Conservation (phyloP, 164 flowering plant species). For the Magnolia officinalis region DNA sequence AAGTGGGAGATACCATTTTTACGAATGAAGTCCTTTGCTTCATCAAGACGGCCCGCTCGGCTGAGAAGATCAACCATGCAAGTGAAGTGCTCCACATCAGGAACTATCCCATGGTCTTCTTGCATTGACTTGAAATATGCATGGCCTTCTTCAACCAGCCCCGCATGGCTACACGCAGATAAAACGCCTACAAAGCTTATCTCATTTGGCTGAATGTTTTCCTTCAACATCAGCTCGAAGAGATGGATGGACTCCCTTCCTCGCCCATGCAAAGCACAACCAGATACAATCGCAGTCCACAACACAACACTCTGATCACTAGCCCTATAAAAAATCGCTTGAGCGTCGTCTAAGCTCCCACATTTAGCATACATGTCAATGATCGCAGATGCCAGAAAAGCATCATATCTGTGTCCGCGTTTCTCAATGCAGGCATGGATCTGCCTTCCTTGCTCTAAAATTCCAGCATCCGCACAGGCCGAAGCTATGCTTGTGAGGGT, state of each 20-base stretch:
- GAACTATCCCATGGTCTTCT: conserved; percentile 48
- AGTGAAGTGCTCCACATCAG: conserved; percentile 53
- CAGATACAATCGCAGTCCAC: conserved; percentile 65
- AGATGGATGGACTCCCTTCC: conserved; percentile 45
- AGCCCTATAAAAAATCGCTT: conserved; percentile 32
- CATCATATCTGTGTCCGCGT: conserved; percentile 42
- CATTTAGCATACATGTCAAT: conserved; percentile 75
- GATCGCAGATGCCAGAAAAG: conserved; percentile 40
- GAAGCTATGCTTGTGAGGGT: conserved; percentile 54
- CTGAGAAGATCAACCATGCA: conserved; percentile 81
- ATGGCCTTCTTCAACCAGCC: conserved; percentile 56
- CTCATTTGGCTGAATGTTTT: conserved; percentile 59
- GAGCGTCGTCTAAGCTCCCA: conserved; percentile 57
- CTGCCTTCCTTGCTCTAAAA: conserved; percentile 46
- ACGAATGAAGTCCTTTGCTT: conserved; percentile 50
- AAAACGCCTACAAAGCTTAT: conserved; percentile 55
- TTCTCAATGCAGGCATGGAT: conserved; percentile 51
- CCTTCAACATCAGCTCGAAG: conserved; percentile 52
- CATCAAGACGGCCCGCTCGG: conserved; percentile 54
- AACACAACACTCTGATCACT: conserved; percentile 35
- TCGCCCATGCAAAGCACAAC: conserved; percentile 56
- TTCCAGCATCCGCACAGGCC: conserved; percentile 50
- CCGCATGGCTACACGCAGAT: conserved; percentile 70
- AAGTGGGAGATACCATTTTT: conserved; percentile 32
- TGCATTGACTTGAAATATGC: conserved; percentile 51